Evolutionary conservation across 768 basidiomycete genomes (phyloP).

Genomic region (Boletus pseudo-olivaceus): DNA sequence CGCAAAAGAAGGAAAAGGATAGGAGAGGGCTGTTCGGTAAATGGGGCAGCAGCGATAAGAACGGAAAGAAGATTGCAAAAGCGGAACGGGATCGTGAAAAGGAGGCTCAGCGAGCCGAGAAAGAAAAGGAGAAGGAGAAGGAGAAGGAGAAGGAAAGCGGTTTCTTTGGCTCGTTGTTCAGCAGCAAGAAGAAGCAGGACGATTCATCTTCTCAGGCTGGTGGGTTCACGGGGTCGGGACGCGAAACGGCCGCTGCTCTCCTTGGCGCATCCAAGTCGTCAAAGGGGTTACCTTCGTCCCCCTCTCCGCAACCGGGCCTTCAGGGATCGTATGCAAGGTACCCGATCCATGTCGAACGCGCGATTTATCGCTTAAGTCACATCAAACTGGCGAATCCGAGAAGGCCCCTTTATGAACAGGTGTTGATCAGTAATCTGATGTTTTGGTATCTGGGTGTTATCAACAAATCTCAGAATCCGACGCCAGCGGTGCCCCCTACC

Average conservation of each 20-base stretch:
- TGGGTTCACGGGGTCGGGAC: slow-evolving; percentile 50
- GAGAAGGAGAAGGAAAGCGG: slow-evolving; percentile 60
- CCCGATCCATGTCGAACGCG: slow-evolving; percentile 97
- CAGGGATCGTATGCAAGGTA: slow-evolving; percentile 67
- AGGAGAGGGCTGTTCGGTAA: slow-evolving; percentile 66
- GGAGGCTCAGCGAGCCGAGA: slow-evolving; percentile 45
- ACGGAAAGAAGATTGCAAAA: slow-evolving; percentile 52
- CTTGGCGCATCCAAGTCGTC: slow-evolving; percentile 82
- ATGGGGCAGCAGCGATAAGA: slow-evolving; percentile 59
- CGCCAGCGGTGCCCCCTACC: slow-evolving; percentile 34
- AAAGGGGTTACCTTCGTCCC: slow-evolving; percentile 58
- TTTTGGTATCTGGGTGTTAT: slow-evolving; percentile 99
- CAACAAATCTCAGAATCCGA: slow-evolving; percentile 74
- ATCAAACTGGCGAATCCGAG: slow-evolving; percentile 98
- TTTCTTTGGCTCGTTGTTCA: slow-evolving; percentile 92
- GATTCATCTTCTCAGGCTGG: slow-evolving; percentile 46
- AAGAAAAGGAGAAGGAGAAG: slow-evolving; percentile 53
- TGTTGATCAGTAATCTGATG: slow-evolving; percentile 89
- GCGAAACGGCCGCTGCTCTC: slow-evolving; percentile 83
- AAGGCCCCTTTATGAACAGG: slow-evolving; percentile 95
- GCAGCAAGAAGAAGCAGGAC: slow-evolving; percentile 82
- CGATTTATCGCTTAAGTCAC: slow-evolving; percentile 95
- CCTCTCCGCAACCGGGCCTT: slow-evolving; percentile 48
- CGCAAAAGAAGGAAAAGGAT: slow-evolving; percentile 64
- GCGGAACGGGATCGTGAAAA: slow-evolving; percentile 44